phyloP scores from a whole-genome alignment of 345 rosid species.

The Ceriops zippeliana region DNA sequence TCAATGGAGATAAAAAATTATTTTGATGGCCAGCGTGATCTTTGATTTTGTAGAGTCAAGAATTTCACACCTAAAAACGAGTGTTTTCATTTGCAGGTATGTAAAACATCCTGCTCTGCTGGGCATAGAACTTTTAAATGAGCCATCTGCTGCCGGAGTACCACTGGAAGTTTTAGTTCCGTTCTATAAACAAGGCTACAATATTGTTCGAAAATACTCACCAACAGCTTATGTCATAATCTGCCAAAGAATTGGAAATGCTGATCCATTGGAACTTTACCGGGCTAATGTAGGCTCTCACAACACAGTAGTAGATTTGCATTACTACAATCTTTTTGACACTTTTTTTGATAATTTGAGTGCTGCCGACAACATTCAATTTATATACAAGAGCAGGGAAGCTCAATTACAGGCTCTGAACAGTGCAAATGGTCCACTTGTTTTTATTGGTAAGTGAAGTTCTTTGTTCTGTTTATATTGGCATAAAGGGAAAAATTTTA shows the following conservation, averaged over 20 bases:
- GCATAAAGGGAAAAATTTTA: background rate
- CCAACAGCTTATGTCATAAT: conserved; percentile 52
- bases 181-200: conserved; percentile 59
- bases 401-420: conserved; percentile 52
- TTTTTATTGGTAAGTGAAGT: conserved; percentile 47
- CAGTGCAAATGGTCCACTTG: conserved; percentile 48
- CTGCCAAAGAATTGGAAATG: conserved; percentile 79
- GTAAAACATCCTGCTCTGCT: conserved; percentile 55
- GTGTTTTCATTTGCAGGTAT: conserved; percentile 39
- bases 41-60: too few relatives aligned
- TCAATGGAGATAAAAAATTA: too few relatives aligned
- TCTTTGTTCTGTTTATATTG: background rate
- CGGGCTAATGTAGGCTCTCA: conserved; percentile 55
- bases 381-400: conserved; percentile 49
- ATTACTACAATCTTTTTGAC: conserved; percentile 73
- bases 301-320: conserved; percentile 64
- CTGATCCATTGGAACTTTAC: conserved; percentile 62
- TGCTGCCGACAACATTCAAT: conserved; percentile 46
- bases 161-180: conserved; percentile 55
- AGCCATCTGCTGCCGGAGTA: conserved; percentile 59
- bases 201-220: conserved; percentile 53
- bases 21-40: too few relatives aligned
- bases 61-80: background rate
- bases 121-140: conserved; percentile 70
- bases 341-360: conserved; percentile 51